phyloP scores from a whole-genome alignment of 495 filamentous ascomycete genomes.

The Choiromyces venosus region DNA sequence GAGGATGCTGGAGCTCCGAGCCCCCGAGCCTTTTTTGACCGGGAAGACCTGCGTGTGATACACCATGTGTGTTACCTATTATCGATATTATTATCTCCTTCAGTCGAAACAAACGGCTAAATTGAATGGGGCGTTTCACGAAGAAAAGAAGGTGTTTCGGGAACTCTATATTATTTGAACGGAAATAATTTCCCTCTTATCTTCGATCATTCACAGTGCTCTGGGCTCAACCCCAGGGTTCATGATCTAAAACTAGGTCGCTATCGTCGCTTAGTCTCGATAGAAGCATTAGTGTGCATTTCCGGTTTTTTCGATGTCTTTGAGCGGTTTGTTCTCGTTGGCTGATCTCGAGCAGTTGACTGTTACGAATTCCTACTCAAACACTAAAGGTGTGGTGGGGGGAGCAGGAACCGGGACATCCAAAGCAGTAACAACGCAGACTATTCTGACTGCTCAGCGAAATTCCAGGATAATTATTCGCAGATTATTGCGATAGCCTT shows the following conservation, averaged over 20 bases:
- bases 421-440: constrained; percentile 36
- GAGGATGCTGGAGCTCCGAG: neutral
- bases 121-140: neutral
- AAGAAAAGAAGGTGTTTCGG: neutral
- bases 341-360: neutral
- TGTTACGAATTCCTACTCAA: neutral
- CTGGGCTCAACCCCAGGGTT: neutral
- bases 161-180: neutral
- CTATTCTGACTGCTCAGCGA: constrained; percentile 22
- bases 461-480: constrained; percentile 18
- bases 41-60: neutral
- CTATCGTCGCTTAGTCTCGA: constrained; percentile 1
- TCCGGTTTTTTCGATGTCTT: neutral
- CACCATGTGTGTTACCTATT: neutral
- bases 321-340: neutral
- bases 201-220: neutral
- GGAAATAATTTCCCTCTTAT: neutral
- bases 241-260: neutral
- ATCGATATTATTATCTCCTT: neutral
- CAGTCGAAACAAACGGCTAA: constrained; percentile 2
- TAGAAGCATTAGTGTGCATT: neutral
- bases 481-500: constrained; percentile 17
- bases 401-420: constrained; percentile 16
- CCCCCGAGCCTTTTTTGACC: neutral
- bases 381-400: neutral